Conservation (phyloP, 176 grass and related monocot genomes). For the Avena sativa region DNA sequence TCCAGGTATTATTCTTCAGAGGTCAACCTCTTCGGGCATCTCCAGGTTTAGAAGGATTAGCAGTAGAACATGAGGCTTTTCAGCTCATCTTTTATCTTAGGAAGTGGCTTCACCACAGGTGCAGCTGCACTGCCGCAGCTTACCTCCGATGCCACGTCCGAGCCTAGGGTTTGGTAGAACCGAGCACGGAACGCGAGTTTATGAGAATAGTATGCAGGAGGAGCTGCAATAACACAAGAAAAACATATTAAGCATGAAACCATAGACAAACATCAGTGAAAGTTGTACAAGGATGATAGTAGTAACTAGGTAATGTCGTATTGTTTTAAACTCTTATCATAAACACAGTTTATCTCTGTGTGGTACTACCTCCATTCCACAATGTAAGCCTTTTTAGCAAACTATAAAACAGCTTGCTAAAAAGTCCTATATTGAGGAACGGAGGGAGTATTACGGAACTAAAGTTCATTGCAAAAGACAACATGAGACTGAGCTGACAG, state of each 20-base stretch:
- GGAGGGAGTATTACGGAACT: neutral
- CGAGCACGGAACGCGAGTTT: constrained; percentile 71
- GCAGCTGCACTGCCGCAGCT: neutral
- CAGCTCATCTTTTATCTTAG: constrained; percentile 59
- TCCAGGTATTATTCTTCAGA: constrained; percentile 17
- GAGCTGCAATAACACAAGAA: constrained; percentile 43
- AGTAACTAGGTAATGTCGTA: neutral
- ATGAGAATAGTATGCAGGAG: constrained; percentile 81
- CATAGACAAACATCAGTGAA: neutral
- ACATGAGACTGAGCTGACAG: neutral
- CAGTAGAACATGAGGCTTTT: constrained; percentile 81
- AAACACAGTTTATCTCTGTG: neutral
- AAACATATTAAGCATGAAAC: neutral
- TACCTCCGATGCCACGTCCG: neutral
- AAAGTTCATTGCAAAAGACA: neutral
- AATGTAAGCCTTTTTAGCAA: no score
- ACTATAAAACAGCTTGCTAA: no score
- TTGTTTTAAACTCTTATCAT: neutral
- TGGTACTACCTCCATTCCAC: no score
- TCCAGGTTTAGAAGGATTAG: constrained; percentile 36
- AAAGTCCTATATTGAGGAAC: no score
- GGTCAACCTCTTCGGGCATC: neutral
- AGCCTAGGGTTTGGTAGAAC: constrained; percentile 51
- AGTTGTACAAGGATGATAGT: neutral
- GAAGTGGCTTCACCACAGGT: constrained; percentile 33